These are phyloP conservation scores for Iberis pinnata DNA, from an alignment of 345 rosid species.

Conservation along the genomic window DNA sequence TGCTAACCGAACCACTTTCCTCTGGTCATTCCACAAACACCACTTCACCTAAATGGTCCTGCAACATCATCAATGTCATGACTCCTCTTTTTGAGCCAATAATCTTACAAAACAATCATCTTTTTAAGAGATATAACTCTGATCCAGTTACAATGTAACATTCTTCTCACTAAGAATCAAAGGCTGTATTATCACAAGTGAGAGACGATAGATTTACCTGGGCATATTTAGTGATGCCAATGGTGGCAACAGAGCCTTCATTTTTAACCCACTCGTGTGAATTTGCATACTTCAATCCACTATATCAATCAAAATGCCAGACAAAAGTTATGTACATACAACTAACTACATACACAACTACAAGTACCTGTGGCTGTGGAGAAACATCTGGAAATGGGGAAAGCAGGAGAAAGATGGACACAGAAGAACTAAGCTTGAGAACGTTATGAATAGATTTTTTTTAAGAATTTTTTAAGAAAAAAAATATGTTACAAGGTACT, in stretches of 20 bases:
- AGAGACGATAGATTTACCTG: too few relatives aligned
- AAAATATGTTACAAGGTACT: too few relatives aligned
- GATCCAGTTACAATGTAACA: constrained; percentile 1
- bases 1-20: not conserved
- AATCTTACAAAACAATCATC: not conserved
- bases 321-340: too few relatives aligned
- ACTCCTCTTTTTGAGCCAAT: too few relatives aligned
- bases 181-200: too few relatives aligned
- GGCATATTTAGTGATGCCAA: constrained; percentile 95
- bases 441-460: too few relatives aligned
- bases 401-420: constrained; percentile 40
- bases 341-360: not conserved
- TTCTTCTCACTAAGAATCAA: too few relatives aligned
- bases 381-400: constrained; percentile 76
- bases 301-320: constrained; percentile 69
- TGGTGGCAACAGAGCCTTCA: constrained; percentile 73
- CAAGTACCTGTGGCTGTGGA: too few relatives aligned
- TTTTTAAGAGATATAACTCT: constrained; percentile 8
- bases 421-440: constrained; percentile 48
- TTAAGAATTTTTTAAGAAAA: too few relatives aligned
- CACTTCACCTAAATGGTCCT: not conserved
- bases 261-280: constrained; percentile 98
- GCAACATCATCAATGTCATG: not conserved
- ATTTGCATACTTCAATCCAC: constrained; percentile 77
- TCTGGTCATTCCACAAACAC: not conserved